Evolutionary conservation across 352 stramenopile species (phyloP).

Genomic region (Pythium sp.): DNA sequence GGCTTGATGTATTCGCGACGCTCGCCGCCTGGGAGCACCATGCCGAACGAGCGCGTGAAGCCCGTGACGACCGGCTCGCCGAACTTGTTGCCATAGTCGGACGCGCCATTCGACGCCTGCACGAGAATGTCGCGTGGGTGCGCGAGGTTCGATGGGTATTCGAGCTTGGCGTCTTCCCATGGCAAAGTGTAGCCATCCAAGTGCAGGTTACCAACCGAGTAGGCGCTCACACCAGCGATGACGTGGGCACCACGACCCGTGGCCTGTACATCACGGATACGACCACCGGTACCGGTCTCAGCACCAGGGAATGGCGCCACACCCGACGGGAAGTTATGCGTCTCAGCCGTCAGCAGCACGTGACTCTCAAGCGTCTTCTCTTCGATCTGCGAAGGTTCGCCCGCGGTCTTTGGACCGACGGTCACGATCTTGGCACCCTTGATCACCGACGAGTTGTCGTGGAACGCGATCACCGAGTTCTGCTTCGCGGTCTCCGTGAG

Average conservation of each 20-base stretch:
- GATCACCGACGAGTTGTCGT: slow-evolving; percentile 99
- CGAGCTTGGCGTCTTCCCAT: slow-evolving; percentile 93
- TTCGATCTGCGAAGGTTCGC: slow-evolving; percentile 64
- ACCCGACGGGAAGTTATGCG: slow-evolving; percentile 99
- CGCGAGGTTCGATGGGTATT: slow-evolving; percentile 90
- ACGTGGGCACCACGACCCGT: slow-evolving; percentile 96
- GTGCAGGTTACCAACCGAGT: slow-evolving; percentile 93
- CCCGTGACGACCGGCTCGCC: slow-evolving; percentile 98
- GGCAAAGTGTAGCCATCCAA: slow-evolving; percentile 95
- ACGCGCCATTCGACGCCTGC: slow-evolving; percentile 97
- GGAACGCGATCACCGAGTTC: slow-evolving; percentile 99
- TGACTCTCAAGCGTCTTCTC: slow-evolving; percentile 87
- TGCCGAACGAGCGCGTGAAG: slow-evolving; percentile 97
- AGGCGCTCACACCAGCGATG: slow-evolving; percentile 89
- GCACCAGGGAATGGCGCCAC: slow-evolving; percentile 95
- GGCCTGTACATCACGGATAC: slow-evolving; percentile 98
- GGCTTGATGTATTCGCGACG: slow-evolving; percentile 99
- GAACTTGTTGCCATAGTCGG: slow-evolving; percentile 99
- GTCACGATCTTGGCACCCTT: slow-evolving; percentile 89
- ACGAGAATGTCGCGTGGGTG: slow-evolving; percentile 95
- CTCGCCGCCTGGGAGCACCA: slow-evolving; percentile 93
- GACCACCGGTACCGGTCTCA: slow-evolving; percentile 97
- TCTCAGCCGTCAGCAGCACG: slow-evolving; percentile 97
- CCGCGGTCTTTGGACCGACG: slow-evolving; percentile 63
- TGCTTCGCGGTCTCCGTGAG: slow-evolving; percentile 87